Evolutionary conservation across 441 rosid species (phyloP), one percentile per base, ranked within the genome.

Genomic region (Capsella rubella): DNA sequence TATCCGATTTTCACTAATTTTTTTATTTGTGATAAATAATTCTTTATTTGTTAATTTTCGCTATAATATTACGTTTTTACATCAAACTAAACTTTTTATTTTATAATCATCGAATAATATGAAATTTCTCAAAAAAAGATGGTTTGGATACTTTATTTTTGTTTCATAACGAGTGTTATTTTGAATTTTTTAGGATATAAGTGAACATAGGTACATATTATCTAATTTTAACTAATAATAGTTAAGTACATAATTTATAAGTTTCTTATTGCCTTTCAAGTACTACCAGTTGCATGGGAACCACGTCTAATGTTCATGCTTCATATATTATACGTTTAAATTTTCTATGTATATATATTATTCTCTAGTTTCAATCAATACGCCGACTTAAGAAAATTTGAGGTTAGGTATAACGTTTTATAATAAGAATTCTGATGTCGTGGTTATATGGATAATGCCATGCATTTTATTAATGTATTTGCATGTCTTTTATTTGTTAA

Each of bases 371-470:
- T 56, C 25, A 55, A 40, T 37, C 4, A 10, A 47, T 32, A 49
- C 62, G 75, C 29, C 69, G 71, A 70, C 55, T 40, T 76, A 34
- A 54, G 1, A 37, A 40, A 14, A 21, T n/a, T 49, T 47, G 65
- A 55, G 71, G 31, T 39, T 75, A 63, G 14, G 61, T 56, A 57
- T 56, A 57, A 42, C 72, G 68, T 39, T 64, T 70, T 39, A 56
- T 56, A 55, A 21, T 29, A 64, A 50, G 63, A 15, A 9, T 56
- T 63, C 42, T 21, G 28, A 51, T 53, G 43, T 64, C 76, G 76
- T 77, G 71, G 56, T 71, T 64, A 40, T 64, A 40, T 71, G 57
- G 61, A 66, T 71, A 51, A 58, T 58, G 52, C 55, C 50, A 71
- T 66, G 73, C 77, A 66, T 71, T 16, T 51, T 51, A 58, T 51